Percentiles rank a stretch among this genome's conserved stretches.
Conservation (phyloP, 1,284 basidiomycete genomes). For the Leccinum subrobustum region DNA sequence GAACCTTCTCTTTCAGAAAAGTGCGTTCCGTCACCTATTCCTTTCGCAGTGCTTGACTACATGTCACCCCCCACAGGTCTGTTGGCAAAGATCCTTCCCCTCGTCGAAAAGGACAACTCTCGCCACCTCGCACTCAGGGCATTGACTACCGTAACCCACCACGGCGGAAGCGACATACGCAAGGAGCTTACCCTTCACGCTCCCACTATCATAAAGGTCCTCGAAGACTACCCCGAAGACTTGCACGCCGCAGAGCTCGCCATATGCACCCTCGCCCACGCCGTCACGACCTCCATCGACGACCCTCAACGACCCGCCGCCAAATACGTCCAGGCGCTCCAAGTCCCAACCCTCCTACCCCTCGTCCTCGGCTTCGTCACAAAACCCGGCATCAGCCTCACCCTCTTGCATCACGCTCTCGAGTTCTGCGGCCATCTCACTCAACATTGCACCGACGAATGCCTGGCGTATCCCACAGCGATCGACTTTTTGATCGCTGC, state of each 20-base stretch:
- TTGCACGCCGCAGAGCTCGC: constrained; percentile 47
- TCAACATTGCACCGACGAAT: constrained; percentile 44
- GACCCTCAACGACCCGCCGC: constrained; percentile 37
- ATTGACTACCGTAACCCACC: constrained; percentile 57
- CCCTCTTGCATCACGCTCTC: constrained; percentile 52
- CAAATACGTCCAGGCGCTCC: constrained; percentile 40
- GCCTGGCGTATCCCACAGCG: constrained; percentile 41
- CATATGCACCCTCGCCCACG: constrained; percentile 53
- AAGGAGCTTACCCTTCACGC: constrained; percentile 49
- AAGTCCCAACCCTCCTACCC: constrained; percentile 46
- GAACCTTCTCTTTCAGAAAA: constrained; percentile 55
- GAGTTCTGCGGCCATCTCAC: constrained; percentile 44
- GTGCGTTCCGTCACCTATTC: constrained; percentile 27
- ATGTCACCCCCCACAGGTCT: constrained; percentile 40
- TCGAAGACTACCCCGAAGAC: constrained; percentile 52
- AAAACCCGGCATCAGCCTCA: constrained; percentile 43
- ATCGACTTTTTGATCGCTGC: constrained; percentile 52
- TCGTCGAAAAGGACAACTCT: constrained; percentile 46
- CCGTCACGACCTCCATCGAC: constrained; percentile 46
- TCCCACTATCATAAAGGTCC: constrained; percentile 40
- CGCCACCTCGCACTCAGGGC: constrained; percentile 54
- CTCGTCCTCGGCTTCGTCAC: constrained; percentile 42
- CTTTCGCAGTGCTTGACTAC: not conserved
- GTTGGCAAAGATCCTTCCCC: constrained; percentile 50
- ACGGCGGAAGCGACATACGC: constrained; percentile 51